These are phyloP conservation scores for Lojkania enalia DNA, from an alignment of 2,329 filamentous ascomycete species.

Conservation along the genomic window DNA sequence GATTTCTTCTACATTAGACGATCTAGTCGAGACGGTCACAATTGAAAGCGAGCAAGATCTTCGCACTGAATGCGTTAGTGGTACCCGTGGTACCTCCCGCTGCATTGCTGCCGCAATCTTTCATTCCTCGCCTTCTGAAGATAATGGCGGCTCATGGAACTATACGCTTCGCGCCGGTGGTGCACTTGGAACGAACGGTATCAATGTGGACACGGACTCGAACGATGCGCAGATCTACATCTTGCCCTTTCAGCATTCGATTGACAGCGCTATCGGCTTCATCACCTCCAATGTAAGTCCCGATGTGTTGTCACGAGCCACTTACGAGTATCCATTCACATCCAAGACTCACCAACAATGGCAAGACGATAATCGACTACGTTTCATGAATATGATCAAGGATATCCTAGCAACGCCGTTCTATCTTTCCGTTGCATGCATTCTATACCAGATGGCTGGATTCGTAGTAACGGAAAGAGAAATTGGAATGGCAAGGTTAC, in stretches of 20 bases:
- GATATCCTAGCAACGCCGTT: constrained; percentile 22
- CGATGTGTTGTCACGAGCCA: constrained; percentile 19
- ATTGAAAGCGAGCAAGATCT: constrained; percentile 58
- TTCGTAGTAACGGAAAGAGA: constrained; percentile 81
- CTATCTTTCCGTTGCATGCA: constrained; percentile 71
- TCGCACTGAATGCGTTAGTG: constrained; percentile 25
- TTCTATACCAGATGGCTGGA: constrained; percentile 80
- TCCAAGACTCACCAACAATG: constrained; percentile 38
- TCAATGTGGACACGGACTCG: constrained; percentile 61
- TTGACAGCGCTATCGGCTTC: constrained; percentile 69
- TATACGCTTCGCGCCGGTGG: constrained; percentile 78
- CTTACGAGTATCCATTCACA: constrained; percentile 73
- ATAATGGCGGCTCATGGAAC: constrained; percentile 69
- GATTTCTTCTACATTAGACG: constrained; percentile 57
- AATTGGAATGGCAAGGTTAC: constrained; percentile 77
- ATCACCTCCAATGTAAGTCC: constrained; percentile 38
- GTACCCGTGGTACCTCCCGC: constrained; percentile 59
- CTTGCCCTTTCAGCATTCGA: constrained; percentile 72
- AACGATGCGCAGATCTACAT: constrained; percentile 76
- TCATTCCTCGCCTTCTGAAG: constrained; percentile 70
- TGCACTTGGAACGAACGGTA: constrained; percentile 63
- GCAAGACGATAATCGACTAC: not conserved
- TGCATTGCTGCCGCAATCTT: constrained; percentile 75
- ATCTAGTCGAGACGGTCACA: constrained; percentile 57
- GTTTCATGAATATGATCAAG: not conserved